Evolutionary conservation across 1,284 basidiomycete species (phyloP).

Genomic region (Grifola frondosa): DNA sequence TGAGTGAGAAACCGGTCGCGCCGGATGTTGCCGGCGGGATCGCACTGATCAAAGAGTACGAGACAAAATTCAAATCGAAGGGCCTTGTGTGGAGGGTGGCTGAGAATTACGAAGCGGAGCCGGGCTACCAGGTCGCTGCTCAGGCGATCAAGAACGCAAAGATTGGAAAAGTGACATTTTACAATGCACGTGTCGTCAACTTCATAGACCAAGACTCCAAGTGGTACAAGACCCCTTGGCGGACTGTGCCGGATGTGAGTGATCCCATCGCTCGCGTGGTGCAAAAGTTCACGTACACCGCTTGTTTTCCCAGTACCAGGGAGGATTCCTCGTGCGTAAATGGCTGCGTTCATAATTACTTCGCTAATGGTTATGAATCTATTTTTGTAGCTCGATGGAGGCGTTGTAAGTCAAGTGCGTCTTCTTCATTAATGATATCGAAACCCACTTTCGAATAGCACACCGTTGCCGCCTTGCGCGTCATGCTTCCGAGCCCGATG

Average conservation of each 20-base stretch:
- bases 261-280: not conserved
- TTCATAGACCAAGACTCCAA: constrained; percentile 62
- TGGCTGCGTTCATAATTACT: not conserved
- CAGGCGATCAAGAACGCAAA: constrained; percentile 54
- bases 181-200: constrained; percentile 55
- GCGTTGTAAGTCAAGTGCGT: constrained; percentile 51
- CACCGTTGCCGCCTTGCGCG: constrained; percentile 59
- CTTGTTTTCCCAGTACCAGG: constrained; percentile 62
- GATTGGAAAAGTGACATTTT: constrained; percentile 65
- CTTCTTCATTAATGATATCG: not conserved
- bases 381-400: constrained; percentile 58
- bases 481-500: constrained; percentile 54
- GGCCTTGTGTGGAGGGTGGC: constrained; percentile 84
- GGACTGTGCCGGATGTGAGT: constrained; percentile 76
- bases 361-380: constrained; percentile 12
- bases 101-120: constrained; percentile 80
- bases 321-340: constrained; percentile 67
- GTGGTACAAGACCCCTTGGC: constrained; percentile 82
- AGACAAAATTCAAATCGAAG: constrained; percentile 61
- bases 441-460: constrained; percentile 43
- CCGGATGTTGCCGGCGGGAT: constrained; percentile 64
- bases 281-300: not conserved
- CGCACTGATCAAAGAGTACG: constrained; percentile 66
- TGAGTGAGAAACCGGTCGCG: constrained; percentile 86
- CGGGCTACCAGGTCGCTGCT: constrained; percentile 52